phyloP scores from a whole-genome alignment of 2,329 filamentous ascomycete species.

The Fusarium pseudoanthophilum region DNA sequence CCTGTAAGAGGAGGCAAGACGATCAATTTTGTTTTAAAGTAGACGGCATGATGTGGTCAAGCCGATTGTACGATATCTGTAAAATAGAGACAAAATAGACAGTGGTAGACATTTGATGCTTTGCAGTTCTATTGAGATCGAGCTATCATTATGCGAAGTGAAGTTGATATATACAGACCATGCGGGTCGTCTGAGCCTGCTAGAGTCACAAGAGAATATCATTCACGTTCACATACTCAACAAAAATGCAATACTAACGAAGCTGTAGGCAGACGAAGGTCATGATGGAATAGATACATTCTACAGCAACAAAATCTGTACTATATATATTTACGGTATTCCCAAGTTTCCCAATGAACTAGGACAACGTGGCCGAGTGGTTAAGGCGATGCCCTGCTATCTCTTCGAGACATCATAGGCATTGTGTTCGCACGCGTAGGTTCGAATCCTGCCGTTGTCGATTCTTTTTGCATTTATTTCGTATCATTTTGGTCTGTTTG shows the following conservation, averaged over 20 bases:
- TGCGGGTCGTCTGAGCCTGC: too few relatives aligned
- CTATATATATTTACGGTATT: neutral
- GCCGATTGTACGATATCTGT: slow-evolving; percentile 22
- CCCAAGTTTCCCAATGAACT: rapidly evolving
- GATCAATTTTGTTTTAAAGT: slow-evolving; percentile 76
- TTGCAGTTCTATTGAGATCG: neutral
- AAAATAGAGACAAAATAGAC: slow-evolving; percentile 18
- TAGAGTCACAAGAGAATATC: neutral
- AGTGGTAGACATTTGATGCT: neutral
- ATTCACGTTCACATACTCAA: neutral
- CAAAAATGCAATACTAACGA: neutral
- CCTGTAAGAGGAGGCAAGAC: slow-evolving; percentile 74
- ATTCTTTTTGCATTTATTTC: neutral
- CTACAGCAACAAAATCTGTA: rapidly evolving
- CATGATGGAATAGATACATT: neutral
- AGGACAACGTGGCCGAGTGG: slow-evolving; percentile 33
- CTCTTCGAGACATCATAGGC: slow-evolving; percentile 24
- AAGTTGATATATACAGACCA: neutral
- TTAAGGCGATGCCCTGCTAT: slow-evolving; percentile 36
- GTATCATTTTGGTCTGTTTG: neutral
- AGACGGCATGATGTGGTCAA: neutral
- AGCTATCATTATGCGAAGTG: neutral
- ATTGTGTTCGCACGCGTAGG: slow-evolving; percentile 36
- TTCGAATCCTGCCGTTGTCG: slow-evolving; percentile 36
- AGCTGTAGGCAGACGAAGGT: neutral